phyloP scores from a whole-genome alignment of 805 yeast species.

The Candida sithepensis region DNA sequence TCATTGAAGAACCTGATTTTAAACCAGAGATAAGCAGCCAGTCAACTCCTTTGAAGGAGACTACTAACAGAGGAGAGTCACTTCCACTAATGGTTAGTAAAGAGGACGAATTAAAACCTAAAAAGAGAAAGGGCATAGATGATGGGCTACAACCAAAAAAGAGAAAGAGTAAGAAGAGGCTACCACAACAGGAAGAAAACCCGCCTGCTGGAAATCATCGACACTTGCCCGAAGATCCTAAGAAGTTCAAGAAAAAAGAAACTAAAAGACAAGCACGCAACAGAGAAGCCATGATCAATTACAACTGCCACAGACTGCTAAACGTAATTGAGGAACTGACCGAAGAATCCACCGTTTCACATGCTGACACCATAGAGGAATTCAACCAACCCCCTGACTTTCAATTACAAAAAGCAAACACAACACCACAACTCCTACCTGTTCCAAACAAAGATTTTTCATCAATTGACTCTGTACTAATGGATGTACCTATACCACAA shows the following conservation, averaged over 20 bases:
- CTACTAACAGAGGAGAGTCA: too few relatives aligned
- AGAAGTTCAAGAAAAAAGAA: background rate
- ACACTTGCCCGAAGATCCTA: background rate
- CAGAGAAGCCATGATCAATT: background rate
- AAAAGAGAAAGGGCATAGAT: too few relatives aligned
- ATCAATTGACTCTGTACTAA: background rate
- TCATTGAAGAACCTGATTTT: too few relatives aligned
- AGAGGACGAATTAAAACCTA: background rate
- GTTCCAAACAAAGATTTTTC: background rate
- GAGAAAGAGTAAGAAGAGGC: too few relatives aligned
- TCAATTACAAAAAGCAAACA: too few relatives aligned
- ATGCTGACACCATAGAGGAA: background rate
- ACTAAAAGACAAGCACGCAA: background rate
- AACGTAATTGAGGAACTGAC: background rate
- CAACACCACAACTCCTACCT: too few relatives aligned
- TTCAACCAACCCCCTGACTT: too few relatives aligned
- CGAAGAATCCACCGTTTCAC: background rate
- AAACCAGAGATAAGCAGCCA: background rate
- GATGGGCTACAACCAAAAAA: too few relatives aligned
- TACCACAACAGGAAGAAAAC: too few relatives aligned
- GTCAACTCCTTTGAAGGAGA: slow-evolving; percentile 2
- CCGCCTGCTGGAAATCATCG: too few relatives aligned
- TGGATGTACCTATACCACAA: background rate
- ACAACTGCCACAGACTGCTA: background rate
- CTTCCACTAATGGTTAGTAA: background rate